Percentiles rank a stretch among this genome's conserved stretches.
phyloP scores from a whole-genome alignment of 495 filamentous ascomycete species.

The Penicilliopsis zonata region DNA sequence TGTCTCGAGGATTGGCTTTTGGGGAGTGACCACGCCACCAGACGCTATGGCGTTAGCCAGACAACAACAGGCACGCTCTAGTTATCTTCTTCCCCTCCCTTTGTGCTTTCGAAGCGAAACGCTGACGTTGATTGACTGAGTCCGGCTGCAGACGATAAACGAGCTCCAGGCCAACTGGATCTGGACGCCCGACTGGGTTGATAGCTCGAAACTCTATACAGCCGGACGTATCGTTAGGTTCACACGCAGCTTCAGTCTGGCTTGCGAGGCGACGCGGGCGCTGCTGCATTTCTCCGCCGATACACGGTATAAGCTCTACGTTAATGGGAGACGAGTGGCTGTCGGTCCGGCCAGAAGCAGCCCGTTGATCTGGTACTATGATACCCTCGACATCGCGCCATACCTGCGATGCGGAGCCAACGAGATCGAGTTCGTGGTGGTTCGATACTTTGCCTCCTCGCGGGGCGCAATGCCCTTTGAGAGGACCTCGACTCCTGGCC shows the following conservation, averaged over 20 bases:
- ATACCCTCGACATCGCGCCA: slow-evolving; percentile 22
- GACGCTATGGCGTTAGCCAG: too few species aligned
- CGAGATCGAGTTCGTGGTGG: slow-evolving; percentile 16
- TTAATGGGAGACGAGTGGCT: slow-evolving; percentile 21
- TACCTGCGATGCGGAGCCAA: slow-evolving; percentile 16
- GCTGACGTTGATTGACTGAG: too few species aligned
- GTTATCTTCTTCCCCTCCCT: too few species aligned
- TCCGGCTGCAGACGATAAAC: slow-evolving; percentile 20
- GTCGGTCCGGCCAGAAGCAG: slow-evolving; percentile 22
- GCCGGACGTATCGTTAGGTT: slow-evolving; percentile 20
- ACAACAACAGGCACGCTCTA: too few species aligned
- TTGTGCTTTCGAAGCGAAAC: too few species aligned
- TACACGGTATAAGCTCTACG: slow-evolving; percentile 25
- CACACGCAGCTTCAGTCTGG: slow-evolving; percentile 10
- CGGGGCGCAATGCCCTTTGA: slow-evolving; percentile 24
- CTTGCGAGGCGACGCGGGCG: slow-evolving; percentile 3
- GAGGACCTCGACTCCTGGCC: slow-evolving; percentile 17
- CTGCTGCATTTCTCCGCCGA: slow-evolving; percentile 25
- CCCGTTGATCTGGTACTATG: slow-evolving; percentile 27
- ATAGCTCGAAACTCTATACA: slow-evolving; percentile 16
- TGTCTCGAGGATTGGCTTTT: too few species aligned
- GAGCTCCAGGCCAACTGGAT: slow-evolving; percentile 24
- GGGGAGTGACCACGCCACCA: too few species aligned
- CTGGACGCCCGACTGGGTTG: slow-evolving; percentile 23
- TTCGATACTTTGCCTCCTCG: slow-evolving; percentile 19